phyloP scores from a whole-genome alignment of 176 grass and related monocot genomes.

The Aegilops sharonensis region DNA sequence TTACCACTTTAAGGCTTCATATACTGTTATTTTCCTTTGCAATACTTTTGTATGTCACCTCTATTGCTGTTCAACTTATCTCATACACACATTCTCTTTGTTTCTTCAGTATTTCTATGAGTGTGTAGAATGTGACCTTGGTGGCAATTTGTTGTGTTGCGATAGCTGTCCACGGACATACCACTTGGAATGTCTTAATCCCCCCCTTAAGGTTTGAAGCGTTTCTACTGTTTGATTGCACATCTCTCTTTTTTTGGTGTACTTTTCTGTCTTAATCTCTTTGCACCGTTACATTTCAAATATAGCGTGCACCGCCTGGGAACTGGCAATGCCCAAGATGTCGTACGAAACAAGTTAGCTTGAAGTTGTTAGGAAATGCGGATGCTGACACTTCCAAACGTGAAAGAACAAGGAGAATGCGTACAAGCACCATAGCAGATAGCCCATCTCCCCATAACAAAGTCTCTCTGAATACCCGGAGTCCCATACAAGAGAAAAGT shows the following conservation, averaged over 20 bases:
- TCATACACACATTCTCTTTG: slow-evolving; percentile 25
- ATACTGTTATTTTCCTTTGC: slow-evolving; percentile 18
- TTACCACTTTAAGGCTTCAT: slow-evolving; percentile 5
- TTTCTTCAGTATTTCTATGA: slow-evolving; percentile 90
- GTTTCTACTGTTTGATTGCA: slow-evolving; percentile 21
- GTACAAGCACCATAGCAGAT: slow-evolving; percentile 44
- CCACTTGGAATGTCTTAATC: slow-evolving; percentile 92
- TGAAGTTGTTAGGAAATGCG: slow-evolving; percentile 51
- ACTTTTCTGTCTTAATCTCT: slow-evolving; percentile 24
- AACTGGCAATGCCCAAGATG: slow-evolving; percentile 88
- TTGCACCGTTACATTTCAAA: slow-evolving; percentile 22
- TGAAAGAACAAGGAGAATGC: slow-evolving; percentile 60
- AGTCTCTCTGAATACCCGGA: slow-evolving; percentile 41
- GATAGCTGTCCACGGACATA: slow-evolving; percentile 86
- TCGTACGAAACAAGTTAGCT: slow-evolving; percentile 50
- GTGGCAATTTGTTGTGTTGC: slow-evolving; percentile 93
- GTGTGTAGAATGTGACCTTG: slow-evolving; percentile 90
- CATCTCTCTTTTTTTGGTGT: slow-evolving; percentile 18
- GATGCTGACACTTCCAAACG: slow-evolving; percentile 58
- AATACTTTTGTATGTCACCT: slow-evolving; percentile 28
- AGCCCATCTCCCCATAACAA: slow-evolving; percentile 45
- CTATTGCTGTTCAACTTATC: slow-evolving; percentile 18
- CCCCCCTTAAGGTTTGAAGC: slow-evolving; percentile 82
- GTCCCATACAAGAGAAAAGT: slow-evolving; percentile 42
- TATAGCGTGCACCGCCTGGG: slow-evolving; percentile 73